Percentiles rank a stretch among this genome's conserved stretches.
Conservation (phyloP, 108 stramenopile species). For the Seminavis robusta region DNA sequence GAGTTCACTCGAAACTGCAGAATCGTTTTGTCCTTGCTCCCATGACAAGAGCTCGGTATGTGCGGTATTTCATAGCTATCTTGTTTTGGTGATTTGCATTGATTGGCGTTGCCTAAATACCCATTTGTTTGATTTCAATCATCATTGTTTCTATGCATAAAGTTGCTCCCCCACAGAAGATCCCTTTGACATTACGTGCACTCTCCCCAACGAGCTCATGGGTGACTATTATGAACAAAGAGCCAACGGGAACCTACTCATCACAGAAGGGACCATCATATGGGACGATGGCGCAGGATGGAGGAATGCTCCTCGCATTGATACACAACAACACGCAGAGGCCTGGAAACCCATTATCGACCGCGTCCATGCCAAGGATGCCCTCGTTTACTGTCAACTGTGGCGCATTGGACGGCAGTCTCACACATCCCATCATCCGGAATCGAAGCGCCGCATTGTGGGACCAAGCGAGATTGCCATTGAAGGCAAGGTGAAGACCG, state of each 20-base stretch:
- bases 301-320: conserved; percentile 42
- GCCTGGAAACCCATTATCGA: conserved; percentile 65
- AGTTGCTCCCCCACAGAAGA: too few relatives aligned
- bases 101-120: too few relatives aligned
- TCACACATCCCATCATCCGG: conserved; percentile 42
- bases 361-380: conserved; percentile 48
- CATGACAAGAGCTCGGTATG: conserved; percentile 42
- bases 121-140: too few relatives aligned
- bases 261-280: conserved; percentile 60
- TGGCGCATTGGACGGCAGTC: conserved; percentile 67
- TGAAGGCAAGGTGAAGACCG: conserved; percentile 21
- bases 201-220: conserved; percentile 57
- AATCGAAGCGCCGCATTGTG: conserved; percentile 24
- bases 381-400: conserved; percentile 50
- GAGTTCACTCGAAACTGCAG: conserved; percentile 22
- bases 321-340: conserved; percentile 44
- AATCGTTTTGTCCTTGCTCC: conserved; percentile 53
- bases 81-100: too few relatives aligned
- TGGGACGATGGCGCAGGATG: conserved; percentile 51
- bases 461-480: conserved; percentile 20
- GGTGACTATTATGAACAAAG: conserved; percentile 59
- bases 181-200: conserved; percentile 18
- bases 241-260: conserved; percentile 53
- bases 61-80: too few relatives aligned
- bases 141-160: too few relatives aligned